A percentile compares a stretch with the other conserved stretches of the same genome.
These are phyloP conservation scores for Vaccinium darrowii DNA, from an alignment of 148 eudicot genomes.

Conservation along the genomic window DNA sequence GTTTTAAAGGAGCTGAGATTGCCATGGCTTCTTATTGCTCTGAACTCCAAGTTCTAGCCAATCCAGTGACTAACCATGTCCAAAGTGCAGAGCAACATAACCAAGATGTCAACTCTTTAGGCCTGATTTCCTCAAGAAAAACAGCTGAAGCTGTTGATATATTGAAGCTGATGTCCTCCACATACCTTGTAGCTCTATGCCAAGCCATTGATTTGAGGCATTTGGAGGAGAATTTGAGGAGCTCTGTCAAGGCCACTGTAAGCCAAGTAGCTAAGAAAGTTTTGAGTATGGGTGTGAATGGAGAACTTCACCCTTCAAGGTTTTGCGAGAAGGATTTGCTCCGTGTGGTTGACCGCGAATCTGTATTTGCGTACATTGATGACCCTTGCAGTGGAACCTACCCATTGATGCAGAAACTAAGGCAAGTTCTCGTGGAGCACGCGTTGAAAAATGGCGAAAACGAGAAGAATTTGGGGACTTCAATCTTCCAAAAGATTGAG, in stretches of 20 bases:
- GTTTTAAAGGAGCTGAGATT: constrained; percentile 47
- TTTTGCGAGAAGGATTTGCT: constrained; percentile 33
- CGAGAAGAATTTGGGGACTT: constrained; percentile 15
- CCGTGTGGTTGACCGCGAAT: constrained; percentile 31
- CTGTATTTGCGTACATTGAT: constrained; percentile 32
- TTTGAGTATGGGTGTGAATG: constrained; percentile 13
- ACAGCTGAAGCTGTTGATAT: constrained; percentile 39
- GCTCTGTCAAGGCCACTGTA: constrained; percentile 30
- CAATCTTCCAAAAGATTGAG: constrained; percentile 35
- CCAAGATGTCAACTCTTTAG: constrained; percentile 43
- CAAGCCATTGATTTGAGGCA: constrained; percentile 45
- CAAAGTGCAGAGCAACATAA: constrained; percentile 33
- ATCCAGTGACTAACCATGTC: constrained; percentile 38
- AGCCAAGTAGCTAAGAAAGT: constrained; percentile 32
- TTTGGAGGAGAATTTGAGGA: constrained; percentile 33
- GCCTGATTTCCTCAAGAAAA: constrained; percentile 34
- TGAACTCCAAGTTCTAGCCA: constrained; percentile 33
- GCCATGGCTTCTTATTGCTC: constrained; percentile 46
- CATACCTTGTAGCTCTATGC: constrained; percentile 36
- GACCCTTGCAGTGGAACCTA: constrained; percentile 37
- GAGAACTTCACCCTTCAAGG: constrained; percentile 34
- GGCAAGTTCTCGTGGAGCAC: constrained; percentile 38
- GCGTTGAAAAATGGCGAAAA: constrained; percentile 22
- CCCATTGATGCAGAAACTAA: constrained; percentile 34
- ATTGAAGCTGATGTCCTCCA: constrained; percentile 39